Base-by-base conservation (phyloP, 805 yeast genomes). In the Millerozyma miso region DNA sequence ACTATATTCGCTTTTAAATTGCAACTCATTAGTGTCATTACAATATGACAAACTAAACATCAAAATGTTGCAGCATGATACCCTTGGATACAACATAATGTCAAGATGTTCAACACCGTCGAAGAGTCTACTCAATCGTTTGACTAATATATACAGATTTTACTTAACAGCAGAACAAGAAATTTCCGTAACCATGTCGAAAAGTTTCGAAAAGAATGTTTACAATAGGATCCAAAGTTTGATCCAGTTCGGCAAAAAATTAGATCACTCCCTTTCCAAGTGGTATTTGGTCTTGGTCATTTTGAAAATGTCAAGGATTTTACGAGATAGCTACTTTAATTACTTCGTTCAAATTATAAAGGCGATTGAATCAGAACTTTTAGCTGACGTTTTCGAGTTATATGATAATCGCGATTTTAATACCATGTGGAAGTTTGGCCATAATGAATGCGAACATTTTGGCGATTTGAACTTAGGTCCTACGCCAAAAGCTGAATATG, bases 1-100 rank as follows among this genome's bases (percentile, higher is more conserved):
- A 23, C 56, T 88, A 2, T 86, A 85, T 59, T 68, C 76, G 13
- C 55, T 71, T 15, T 54, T 88, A 6, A 88, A 88, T 38, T 67
- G 80, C 7, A 69, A 69, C 26, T 57, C 74, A 1, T 59, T 69
- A 34, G 83, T 90, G 0, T 51, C 60, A 29, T 56, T 59, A 5
- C 76, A 80, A 37, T 88, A 76, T 58, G 60, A 72, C 13, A 55
- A 68, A 1, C 60, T 90, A 40, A 77, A 80, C 31, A 76, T 88
- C 51, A 87, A 85, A 55, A 81, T 83, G 64, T 62, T 89, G 6
- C 98, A 91, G 61, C 69, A 74, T 39, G 97, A 90, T 54, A 76
- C 87, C 0, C 59, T 85, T 37, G 76, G 82, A 10, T 71, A 75
- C 47, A 52, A 82, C 7, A 61, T 71, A 7, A 26, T 42, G 19